Base-by-base conservation (phyloP, 495 filamentous ascomycete species). In the Penicillium alfredii region DNA sequence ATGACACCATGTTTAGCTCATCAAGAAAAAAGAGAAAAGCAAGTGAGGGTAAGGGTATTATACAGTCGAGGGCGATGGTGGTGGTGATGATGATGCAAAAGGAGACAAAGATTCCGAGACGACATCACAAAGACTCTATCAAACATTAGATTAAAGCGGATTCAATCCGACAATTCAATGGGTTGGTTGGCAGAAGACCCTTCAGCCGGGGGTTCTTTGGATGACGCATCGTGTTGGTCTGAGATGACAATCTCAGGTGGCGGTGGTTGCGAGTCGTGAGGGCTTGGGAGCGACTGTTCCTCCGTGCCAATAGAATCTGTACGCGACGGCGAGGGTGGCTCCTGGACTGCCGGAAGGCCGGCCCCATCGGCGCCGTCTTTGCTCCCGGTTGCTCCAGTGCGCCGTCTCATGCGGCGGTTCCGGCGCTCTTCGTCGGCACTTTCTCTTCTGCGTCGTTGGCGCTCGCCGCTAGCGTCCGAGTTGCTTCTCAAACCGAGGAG, bases 401-500 rank as follows among this genome's bases (percentile, higher is more conserved):
- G 74, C 44, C 78, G 68, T 53, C 76, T 68, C 49, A 80, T 50
- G 33, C 78, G 62, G 27, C 82, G 65, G 48, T 72, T 73, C 22
- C 69, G 64, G 38, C 81, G 62, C 54, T 86, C 82, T 55, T 85
- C 81, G 28, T 85, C 80, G 6, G 81, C 81, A 32, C 71, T 83
- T 54, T 84, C 79, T 53, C 82, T 55, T 45, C 76, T 49, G 43
- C 82, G 63, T 42, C 82, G 69, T 34, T 70, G 76, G 40, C 75
- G 76, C 40, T 81, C 78, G 1, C 49, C 49, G 12, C 71, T 64
- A 16, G 68, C 71, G 15, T 68, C 78, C 17, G 71, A 73, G 35
- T 76, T 77, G 30, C 80, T 80, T 33, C 84, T 70, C 51, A 95
- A 76, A 24, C 84, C 86, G 45, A 89, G 81, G 29, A 95, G 70